phyloP scores from a whole-genome alignment of 2,329 filamentous ascomycete genomes.

The Xylaria sp. region DNA sequence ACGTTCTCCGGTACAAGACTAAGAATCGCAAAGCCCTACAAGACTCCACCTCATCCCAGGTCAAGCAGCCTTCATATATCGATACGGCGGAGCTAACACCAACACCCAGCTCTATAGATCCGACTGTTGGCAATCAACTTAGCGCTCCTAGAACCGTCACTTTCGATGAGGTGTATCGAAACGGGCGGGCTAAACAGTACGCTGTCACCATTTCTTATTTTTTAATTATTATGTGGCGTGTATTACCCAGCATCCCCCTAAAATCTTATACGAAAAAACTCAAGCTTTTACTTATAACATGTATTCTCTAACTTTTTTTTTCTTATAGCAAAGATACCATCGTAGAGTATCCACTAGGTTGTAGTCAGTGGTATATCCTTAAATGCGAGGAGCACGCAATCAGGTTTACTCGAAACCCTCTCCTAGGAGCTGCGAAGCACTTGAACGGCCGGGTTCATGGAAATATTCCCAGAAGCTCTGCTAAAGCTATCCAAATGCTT shows the following conservation, averaged over 20 bases:
- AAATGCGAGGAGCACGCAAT: conserved; percentile 55
- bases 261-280: no score
- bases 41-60: conserved; percentile 19
- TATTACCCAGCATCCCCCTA: not conserved
- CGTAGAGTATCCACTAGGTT: conserved; percentile 45
- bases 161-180: conserved; percentile 53
- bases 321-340: conserved; percentile 44
- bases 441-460: conserved; percentile 50
- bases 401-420: conserved; percentile 52
- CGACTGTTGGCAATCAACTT: conserved; percentile 11
- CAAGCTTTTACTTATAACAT: not conserved
- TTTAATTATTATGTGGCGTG: not conserved
- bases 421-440: conserved; percentile 55
- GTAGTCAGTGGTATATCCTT: conserved; percentile 54
- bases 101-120: conserved; percentile 32
- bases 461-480: conserved; percentile 46
- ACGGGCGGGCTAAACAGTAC: conserved; percentile 48
- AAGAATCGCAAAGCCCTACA: conserved; percentile 36
- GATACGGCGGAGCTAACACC: conserved; percentile 24
- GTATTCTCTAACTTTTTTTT: conserved; percentile 5
- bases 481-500: conserved; percentile 49
- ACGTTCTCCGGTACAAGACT: conserved; percentile 40
- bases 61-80: conserved; percentile 27
- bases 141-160: conserved; percentile 45
- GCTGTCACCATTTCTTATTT: not conserved